A percentile compares a stretch with the other conserved stretches of the same genome.
phyloP scores from a whole-genome alignment of 257 asterid genomes.

The Nicotiana sylvestris region DNA sequence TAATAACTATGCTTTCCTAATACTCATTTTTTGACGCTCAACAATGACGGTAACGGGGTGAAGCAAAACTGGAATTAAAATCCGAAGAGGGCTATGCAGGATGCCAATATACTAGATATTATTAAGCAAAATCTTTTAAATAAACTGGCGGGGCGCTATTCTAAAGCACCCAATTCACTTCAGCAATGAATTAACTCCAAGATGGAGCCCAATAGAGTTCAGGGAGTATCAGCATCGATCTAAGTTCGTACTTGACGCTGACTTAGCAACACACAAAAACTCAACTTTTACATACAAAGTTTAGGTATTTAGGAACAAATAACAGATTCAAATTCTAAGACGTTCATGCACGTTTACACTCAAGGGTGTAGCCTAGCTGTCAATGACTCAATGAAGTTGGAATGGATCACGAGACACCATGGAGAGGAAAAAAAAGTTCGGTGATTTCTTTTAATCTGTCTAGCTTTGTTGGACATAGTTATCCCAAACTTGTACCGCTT shows the following conservation, averaged over 20 bases:
- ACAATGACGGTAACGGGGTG: not conserved
- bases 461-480: not conserved
- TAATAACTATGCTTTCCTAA: not conserved
- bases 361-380: no score
- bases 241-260: not conserved
- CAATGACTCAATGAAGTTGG: not conserved
- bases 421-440: no score
- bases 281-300: not conserved
- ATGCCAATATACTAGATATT: not conserved
- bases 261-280: not conserved
- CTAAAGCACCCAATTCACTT: not conserved
- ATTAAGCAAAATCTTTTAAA: not conserved
- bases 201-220: not conserved
- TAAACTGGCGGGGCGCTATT: not conserved
- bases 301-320: not conserved
- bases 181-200: not conserved
- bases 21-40: not conserved
- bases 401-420: no score
- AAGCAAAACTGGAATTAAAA: not conserved
- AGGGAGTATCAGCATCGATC: not conserved
- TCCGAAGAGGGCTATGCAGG: not conserved
- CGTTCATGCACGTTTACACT: not conserved
- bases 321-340: not conserved
- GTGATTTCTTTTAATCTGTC: not conserved
- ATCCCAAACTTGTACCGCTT: not conserved